A percentile compares a stretch with the other conserved stretches of the same genome.
phyloP scores from a whole-genome alignment of 176 grass and related monocot genomes.

The Musa troglodytarum region DNA sequence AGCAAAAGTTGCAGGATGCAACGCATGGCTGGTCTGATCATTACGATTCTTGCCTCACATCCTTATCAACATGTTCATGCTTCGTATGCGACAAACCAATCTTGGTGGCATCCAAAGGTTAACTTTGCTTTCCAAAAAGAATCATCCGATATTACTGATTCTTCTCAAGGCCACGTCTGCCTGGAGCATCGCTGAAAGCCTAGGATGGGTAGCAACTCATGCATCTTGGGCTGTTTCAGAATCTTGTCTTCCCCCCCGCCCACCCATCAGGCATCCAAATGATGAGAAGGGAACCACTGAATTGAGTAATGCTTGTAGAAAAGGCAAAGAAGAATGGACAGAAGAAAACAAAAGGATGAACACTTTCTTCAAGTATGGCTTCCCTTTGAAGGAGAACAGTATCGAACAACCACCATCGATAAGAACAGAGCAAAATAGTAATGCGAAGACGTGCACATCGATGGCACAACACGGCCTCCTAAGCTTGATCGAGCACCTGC shows the following conservation, averaged over 20 bases:
- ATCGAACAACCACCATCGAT: no score
- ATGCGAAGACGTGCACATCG: no score
- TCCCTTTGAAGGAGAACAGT: no score
- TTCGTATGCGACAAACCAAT: background rate
- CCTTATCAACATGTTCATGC: no score
- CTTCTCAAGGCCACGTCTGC: background rate
- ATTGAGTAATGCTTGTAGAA: background rate
- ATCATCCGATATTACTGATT: background rate
- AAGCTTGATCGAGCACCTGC: no score
- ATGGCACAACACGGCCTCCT: no score
- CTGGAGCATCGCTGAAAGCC: background rate
- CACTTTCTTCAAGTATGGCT: no score
- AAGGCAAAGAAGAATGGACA: no score
- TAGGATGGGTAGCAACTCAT: background rate
- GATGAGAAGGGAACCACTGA: no score
- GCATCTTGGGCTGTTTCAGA: background rate
- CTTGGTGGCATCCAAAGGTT: background rate
- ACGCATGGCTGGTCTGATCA: background rate
- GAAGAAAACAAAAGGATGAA: no score
- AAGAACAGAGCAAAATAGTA: no score
- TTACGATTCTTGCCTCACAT: conserved; percentile 1
- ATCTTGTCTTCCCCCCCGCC: background rate
- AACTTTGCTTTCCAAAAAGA: background rate
- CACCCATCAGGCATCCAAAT: background rate
- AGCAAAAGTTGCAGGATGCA: conserved; percentile 12